A percentile compares a stretch with the other conserved stretches of the same genome.
Evolutionary conservation across 116 monocot species (phyloP).

Genomic region (Papilionanthe hybrid): DNA sequence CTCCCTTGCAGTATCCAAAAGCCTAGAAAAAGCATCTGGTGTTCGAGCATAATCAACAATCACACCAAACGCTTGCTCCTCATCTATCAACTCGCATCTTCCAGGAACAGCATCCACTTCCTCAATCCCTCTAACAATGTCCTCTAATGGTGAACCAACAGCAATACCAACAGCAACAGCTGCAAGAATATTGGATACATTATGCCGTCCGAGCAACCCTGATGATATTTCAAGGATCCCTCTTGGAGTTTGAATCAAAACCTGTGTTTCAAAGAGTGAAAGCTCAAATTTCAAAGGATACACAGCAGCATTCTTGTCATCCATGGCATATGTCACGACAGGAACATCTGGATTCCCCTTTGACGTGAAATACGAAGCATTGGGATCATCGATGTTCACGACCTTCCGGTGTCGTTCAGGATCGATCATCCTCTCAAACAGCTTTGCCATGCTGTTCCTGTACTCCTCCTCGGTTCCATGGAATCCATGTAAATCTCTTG

Average conservation of each 20-base stretch:
- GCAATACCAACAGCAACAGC: conserved; percentile 92
- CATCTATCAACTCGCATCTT: conserved; percentile 85
- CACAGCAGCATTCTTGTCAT: conserved; percentile 80
- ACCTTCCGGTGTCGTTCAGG: conserved; percentile 76
- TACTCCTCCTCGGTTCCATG: conserved; percentile 61
- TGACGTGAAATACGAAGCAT: conserved; percentile 52
- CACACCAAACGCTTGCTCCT: conserved; percentile 92
- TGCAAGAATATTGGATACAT: conserved; percentile 84
- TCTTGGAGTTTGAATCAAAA: conserved; percentile 77
- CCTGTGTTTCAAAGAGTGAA: conserved; percentile 84
- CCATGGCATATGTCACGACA: conserved; percentile 78
- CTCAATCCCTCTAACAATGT: conserved; percentile 88
- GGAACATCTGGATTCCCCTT: conserved; percentile 80
- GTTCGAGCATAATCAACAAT: conserved; percentile 85
- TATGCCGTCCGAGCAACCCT: conserved; percentile 78
- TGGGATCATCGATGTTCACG: conserved; percentile 89
- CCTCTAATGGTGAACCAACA: conserved; percentile 79
- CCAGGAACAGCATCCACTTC: conserved; percentile 92
- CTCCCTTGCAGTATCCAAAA: conserved; percentile 72
- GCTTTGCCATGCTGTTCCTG: conserved; percentile 47
- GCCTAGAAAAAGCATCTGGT: conserved; percentile 65
- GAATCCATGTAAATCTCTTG: conserved; percentile 47
- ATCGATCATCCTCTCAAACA: conserved; percentile 88
- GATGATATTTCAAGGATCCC: conserved; percentile 94
- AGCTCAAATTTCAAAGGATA: conserved; percentile 73